Percentiles rank a stretch among this genome's conserved stretches.
Conservation (phyloP, 2,329 filamentous ascomycete genomes). For the Epichloe amarillans region DNA sequence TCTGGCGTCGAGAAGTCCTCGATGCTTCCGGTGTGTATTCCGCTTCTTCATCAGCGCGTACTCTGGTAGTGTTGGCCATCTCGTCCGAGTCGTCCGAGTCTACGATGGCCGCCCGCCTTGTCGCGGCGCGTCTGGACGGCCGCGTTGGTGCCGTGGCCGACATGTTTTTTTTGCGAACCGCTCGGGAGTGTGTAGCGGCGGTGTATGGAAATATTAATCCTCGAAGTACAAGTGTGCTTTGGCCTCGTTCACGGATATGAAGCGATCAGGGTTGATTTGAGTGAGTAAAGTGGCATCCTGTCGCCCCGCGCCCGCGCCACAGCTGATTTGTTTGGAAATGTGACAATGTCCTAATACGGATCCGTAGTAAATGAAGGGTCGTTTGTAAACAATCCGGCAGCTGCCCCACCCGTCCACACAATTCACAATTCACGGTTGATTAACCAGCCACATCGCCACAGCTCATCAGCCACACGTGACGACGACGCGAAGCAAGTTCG, state of each 20-base stretch:
- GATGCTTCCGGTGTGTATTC: slow-evolving; percentile 67
- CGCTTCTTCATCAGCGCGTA: slow-evolving; percentile 51
- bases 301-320: slow-evolving; percentile 13
- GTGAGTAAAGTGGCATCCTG: slow-evolving; percentile 4
- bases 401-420: not conserved
- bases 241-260: not conserved
- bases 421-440: not conserved
- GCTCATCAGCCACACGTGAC: slow-evolving; percentile 9
- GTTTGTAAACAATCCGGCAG: slow-evolving; percentile 27
- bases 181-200: not conserved
- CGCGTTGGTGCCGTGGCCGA: slow-evolving; percentile 22
- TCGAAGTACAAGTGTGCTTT: not conserved
- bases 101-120: slow-evolving; percentile 59
- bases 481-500: slow-evolving; percentile 7
- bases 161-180: slow-evolving; percentile 12
- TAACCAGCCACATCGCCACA: not conserved
- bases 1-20: slow-evolving; percentile 40
- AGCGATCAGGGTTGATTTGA: not conserved
- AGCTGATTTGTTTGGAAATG: slow-evolving; percentile 24
- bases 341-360: slow-evolving; percentile 21
- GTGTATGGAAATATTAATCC: not conserved
- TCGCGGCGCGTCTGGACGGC: slow-evolving; percentile 28
- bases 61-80: slow-evolving; percentile 35
- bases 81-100: slow-evolving; percentile 71
- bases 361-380: slow-evolving; percentile 14